Percentiles rank a stretch among this genome's conserved stretches.
phyloP scores from a whole-genome alignment of 179 eudicot species.

The Drosera spatulata region DNA sequence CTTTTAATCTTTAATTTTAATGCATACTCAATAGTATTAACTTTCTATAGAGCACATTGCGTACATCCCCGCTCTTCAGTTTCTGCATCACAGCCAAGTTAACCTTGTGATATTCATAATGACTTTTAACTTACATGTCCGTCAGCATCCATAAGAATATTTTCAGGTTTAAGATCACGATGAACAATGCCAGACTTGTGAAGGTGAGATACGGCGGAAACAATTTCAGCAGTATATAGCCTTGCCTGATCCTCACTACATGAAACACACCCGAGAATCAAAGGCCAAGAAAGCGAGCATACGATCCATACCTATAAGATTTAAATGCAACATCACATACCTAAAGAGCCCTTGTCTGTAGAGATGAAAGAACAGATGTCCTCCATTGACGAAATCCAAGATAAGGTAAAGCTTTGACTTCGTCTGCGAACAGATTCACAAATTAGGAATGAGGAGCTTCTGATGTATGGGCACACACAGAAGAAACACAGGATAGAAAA shows the following conservation, averaged over 20 bases:
- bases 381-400: conserved; percentile 90
- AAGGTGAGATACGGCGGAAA: conserved; percentile 92
- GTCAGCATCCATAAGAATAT: conserved; percentile 84
- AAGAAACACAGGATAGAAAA: neutral
- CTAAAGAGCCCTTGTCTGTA: conserved; percentile 86
- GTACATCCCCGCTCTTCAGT: no score
- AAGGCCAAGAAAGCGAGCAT: conserved; percentile 20
- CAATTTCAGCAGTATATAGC: conserved; percentile 85
- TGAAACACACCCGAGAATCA: conserved; percentile 21
- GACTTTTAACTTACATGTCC: conserved; percentile 57
- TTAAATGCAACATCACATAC: conserved; percentile 21
- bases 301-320: conserved; percentile 3
- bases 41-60: no score
- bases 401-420: conserved; percentile 86
- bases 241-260: conserved; percentile 92
- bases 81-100: no score
- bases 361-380: conserved; percentile 88
- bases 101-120: neutral
- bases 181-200: conserved; percentile 90
- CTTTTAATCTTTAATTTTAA: no score
- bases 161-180: conserved; percentile 97
- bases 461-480: conserved; percentile 1
- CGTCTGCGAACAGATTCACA: conserved; percentile 37
- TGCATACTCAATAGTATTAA: no score
- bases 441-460: neutral